These are phyloP conservation scores for Phytophthora tentaculata DNA, from an alignment of 352 stramenopile species.

Conservation along the genomic window DNA sequence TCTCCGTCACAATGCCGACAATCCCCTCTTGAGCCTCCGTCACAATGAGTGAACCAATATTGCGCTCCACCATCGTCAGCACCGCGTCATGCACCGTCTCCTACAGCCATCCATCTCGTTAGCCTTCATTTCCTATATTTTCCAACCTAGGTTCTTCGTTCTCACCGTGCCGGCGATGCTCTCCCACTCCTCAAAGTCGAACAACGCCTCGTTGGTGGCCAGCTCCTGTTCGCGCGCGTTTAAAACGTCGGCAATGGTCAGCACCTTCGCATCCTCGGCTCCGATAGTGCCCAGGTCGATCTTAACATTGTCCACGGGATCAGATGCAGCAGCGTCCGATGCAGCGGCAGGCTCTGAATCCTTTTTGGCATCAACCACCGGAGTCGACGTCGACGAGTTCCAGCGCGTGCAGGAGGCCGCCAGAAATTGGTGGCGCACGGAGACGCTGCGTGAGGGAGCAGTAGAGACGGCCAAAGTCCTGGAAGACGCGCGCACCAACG, in stretches of 20 bases:
- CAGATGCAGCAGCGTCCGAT: conserved; percentile 13
- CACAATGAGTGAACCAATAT: conserved; percentile 84
- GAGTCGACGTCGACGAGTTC: conserved; percentile 24
- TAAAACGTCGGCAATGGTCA: conserved; percentile 81
- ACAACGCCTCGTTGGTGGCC: conserved; percentile 39
- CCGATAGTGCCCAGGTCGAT: conserved; percentile 62
- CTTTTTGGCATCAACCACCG: conserved; percentile 4
- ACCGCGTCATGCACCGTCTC: conserved; percentile 81
- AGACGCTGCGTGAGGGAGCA: conserved; percentile 2
- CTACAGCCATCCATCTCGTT: conserved; percentile 38
- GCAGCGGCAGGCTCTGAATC: conserved; percentile 4
- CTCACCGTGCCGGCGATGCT: conserved; percentile 70
- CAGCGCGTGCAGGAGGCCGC: conserved; percentile 27
- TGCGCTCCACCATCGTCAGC: conserved; percentile 78
- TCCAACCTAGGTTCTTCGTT: not conserved
- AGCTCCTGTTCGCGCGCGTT: conserved; percentile 62
- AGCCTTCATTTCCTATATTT: no score
- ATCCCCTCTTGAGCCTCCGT: conserved; percentile 75
- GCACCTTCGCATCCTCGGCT: conserved; percentile 65
- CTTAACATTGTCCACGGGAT: conserved; percentile 40
- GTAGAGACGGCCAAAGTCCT: conserved; percentile 4
- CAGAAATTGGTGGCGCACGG: conserved; percentile 26
- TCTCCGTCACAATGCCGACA: conserved; percentile 86
- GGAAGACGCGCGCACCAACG: conserved; percentile 22
- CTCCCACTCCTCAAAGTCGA: conserved; percentile 78